phyloP scores from a whole-genome alignment of 345 rosid species.

The Acer yangbiense region DNA sequence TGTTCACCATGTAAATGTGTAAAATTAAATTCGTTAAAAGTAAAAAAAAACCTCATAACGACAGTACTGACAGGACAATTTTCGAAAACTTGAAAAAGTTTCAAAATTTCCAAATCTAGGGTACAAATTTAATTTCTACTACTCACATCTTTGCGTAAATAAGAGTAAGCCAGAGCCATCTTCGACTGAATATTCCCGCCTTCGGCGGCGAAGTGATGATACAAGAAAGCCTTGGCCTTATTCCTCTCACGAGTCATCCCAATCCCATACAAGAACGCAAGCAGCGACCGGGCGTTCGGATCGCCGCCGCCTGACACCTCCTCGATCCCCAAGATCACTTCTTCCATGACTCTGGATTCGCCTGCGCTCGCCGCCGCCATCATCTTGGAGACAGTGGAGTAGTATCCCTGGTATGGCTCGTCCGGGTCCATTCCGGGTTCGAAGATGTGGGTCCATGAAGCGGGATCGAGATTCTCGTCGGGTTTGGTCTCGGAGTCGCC shows the following conservation, averaged over 20 bases:
- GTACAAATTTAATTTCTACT: neutral
- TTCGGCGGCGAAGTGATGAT: conserved; percentile 73
- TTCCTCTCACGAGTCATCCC: conserved; percentile 77
- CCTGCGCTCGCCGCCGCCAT: conserved; percentile 56
- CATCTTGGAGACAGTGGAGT: conserved; percentile 57
- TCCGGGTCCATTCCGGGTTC: conserved; percentile 56
- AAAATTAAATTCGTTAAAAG: too few species aligned
- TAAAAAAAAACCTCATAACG: too few species aligned
- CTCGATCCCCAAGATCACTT: conserved; percentile 68
- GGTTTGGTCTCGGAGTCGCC: conserved; percentile 70
- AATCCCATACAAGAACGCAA: conserved; percentile 66
- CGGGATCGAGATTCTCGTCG: conserved; percentile 85
- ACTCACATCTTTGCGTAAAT: conserved; percentile 86
- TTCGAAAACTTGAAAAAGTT: neutral
- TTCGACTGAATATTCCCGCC: conserved; percentile 90
- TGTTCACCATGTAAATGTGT: too few species aligned
- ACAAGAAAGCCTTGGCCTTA: conserved; percentile 70
- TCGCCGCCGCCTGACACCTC: conserved; percentile 54
- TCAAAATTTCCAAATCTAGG: neutral
- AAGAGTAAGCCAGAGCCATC: conserved; percentile 90
- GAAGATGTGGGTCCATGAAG: conserved; percentile 88
- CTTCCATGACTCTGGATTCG: conserved; percentile 65
- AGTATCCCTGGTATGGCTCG: conserved; percentile 46
- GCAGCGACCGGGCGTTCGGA: conserved; percentile 72
- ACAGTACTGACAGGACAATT: too few species aligned